Base-by-base conservation (phyloP, 306 rosid genomes). In the Trifolium dubium region DNA sequence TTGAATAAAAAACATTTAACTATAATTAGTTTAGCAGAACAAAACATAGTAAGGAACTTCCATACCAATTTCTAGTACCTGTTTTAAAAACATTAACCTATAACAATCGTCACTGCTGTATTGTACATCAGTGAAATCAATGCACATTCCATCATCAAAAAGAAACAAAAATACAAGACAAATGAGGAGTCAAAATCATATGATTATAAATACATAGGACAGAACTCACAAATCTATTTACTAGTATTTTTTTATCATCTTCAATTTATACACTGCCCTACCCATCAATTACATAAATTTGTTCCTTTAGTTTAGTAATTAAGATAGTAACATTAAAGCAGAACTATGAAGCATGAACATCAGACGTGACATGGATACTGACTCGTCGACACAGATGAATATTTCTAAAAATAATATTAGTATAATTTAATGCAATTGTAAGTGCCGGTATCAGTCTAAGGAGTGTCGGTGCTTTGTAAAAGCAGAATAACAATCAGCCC, bases 111-210 rank as follows among this genome's bases (percentile, higher is more conserved):
- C 78, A 79, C 64, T 71, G 10, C 17, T 73, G 71, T 19, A 19
- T 2, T 54, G 79, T 77, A 43, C 77, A 81, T 67, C 31, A 29
- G 79, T 69, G 89, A 87, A 87, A 83, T 87, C 71, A 79, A 87
- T 82, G 88, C 86, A 86, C 88, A 87, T 89, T 89, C 97, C 90
- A 73, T 84, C 80, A 23, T 17, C 76, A 44, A 65, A 46, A 79
- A 79, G 84, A 86, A 83, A 85, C 92, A 91, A 89, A 73, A 72
- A 69, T 50, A 84, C 75, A 81, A 73, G 89, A 87, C 95, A 87
- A 91, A 75, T 5, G 2, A 89, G 75, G 44, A 62, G 85, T 84
- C 86, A 79, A 79, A 80, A 78, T 82, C 83, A 80, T 81, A 82
- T 71, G 69, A 82, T 76, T 67, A 41, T 71, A 78, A 76, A 80